Percentiles rank a stretch among this genome's conserved stretches.
Conservation (phyloP, 1,284 basidiomycete species). For the Fomitiporia mediterranea region DNA sequence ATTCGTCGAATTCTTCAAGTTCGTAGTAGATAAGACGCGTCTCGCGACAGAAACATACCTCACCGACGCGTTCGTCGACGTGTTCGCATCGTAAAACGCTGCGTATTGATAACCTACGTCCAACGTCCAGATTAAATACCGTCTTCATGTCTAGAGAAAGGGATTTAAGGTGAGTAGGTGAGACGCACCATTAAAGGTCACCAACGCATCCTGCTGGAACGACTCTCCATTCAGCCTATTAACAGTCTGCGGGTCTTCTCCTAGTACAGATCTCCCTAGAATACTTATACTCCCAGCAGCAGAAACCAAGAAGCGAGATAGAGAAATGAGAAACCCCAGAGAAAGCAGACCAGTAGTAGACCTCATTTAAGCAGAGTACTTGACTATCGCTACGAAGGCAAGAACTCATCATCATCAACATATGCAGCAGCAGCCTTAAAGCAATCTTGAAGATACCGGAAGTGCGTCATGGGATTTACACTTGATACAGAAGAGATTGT, state of each 20-base stretch:
- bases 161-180: background rate
- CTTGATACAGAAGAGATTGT: too few species aligned
- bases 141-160: background rate
- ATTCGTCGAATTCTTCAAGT: slow-evolving; percentile 1
- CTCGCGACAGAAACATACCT: slow-evolving; percentile 34
- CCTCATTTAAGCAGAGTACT: background rate
- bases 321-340: background rate
- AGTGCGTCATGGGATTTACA: too few species aligned
- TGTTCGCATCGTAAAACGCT: slow-evolving; percentile 32
- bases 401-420: background rate
- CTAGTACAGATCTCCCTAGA: slow-evolving; percentile 30
- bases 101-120: slow-evolving; percentile 38
- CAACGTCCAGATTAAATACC: background rate
- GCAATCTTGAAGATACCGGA: too few species aligned
- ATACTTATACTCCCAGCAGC: slow-evolving; percentile 17
- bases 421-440: too few species aligned
- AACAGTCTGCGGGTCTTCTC: slow-evolving; percentile 34
- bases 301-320: background rate
- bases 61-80: slow-evolving; percentile 31
- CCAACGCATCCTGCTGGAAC: slow-evolving; percentile 40
- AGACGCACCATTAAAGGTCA: slow-evolving; percentile 33
- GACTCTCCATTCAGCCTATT: slow-evolving; percentile 42
- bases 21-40: slow-evolving; percentile 24
- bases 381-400: background rate
- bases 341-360: background rate